Base-by-base conservation (phyloP, 2,329 filamentous ascomycete genomes). In the Phialophora tarda region DNA sequence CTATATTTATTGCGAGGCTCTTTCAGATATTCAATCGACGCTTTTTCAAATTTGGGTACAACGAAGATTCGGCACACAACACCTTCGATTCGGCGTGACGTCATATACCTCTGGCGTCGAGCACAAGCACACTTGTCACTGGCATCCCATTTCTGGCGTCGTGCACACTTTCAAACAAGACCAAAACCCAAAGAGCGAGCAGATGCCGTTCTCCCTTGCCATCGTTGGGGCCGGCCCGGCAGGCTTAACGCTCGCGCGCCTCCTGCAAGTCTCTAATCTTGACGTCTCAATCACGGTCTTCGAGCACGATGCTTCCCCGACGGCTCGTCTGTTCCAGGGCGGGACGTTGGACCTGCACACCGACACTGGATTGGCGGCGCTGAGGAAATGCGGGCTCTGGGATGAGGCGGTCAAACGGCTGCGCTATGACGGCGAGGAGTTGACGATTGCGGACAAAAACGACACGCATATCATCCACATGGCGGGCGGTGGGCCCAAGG, bases 381-480 rank as follows among this genome's bases (percentile, higher is more conserved):
- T 79, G 24, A 73, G 70, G 34, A 68, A 72, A 56, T 75, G 73
- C n/a, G 73, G 71, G 1, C 73, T 79, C 23, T 78, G 69, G 62
- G 73, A 75, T 21, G 68, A 75, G 28, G 78, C 78, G 65, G 41
- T 69, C 34, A 74, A 77, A 56, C 67, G 75, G 47, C 55, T 66
- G 12, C 75, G 79, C 32, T 81, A 77, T 63, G 79, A 81, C 55
- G 77, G 78, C 63, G 79, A 83, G 68, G 78, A 78, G n/a, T 68
- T 82, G 34, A 71, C 77, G 5, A 58, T 82, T 24, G 76, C 74
- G 8, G 80, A 82, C 70, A 80, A 81, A 71, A 75, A 78, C 51
- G 76, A 68, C 38, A 75, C 71, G 26, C 74, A 73, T 53, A 76
- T 75, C 56, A 70, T 75, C 67, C 73, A 71, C 47, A 59, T 68